Percentiles rank a stretch among this genome's conserved stretches.
Conservation (phyloP, 2,329 filamentous ascomycete species). For the Ophiostoma sp. region DNA sequence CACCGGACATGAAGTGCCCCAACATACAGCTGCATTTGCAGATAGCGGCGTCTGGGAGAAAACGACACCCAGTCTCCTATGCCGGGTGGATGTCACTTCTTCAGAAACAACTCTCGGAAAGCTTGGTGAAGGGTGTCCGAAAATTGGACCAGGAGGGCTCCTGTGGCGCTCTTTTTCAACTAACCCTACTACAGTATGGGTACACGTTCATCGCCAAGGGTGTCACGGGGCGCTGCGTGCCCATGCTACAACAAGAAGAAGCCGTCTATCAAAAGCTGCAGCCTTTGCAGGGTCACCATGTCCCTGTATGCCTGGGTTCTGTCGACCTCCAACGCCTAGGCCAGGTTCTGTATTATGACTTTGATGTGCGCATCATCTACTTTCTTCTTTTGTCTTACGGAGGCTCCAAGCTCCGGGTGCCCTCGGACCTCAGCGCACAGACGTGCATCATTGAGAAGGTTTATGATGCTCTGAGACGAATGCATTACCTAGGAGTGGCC, state of each 20-base stretch:
- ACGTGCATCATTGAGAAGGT: no score
- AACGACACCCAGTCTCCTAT: conserved; percentile 19
- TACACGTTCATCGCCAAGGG: conserved; percentile 43
- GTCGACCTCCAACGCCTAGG: conserved; percentile 18
- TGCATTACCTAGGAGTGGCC: no score
- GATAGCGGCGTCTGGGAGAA: no score
- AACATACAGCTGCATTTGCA: not conserved
- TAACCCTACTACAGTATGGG: conserved; percentile 38
- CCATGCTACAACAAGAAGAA: conserved; percentile 19
- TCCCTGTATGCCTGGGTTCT: conserved; percentile 18
- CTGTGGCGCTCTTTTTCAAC: conserved; percentile 38
- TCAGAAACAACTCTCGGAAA: conserved; percentile 14
- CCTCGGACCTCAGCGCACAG: no score
- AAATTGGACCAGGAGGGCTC: conserved; percentile 32
- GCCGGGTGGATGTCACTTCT: conserved; percentile 17
- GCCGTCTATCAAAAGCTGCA: conserved; percentile 18
- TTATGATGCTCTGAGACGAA: no score
- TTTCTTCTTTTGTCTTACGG: conserved; percentile 21
- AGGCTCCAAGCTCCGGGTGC: no score
- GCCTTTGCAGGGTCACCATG: not conserved
- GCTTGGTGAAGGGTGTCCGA: not conserved
- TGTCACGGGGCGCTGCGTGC: conserved; percentile 16
- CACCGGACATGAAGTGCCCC: no score
- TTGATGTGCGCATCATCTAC: conserved; percentile 22
- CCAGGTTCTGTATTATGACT: conserved; percentile 21